Evolutionary conservation across 2,329 filamentous ascomycete genomes (phyloP).

Genomic region (Botrytis fabae): DNA sequence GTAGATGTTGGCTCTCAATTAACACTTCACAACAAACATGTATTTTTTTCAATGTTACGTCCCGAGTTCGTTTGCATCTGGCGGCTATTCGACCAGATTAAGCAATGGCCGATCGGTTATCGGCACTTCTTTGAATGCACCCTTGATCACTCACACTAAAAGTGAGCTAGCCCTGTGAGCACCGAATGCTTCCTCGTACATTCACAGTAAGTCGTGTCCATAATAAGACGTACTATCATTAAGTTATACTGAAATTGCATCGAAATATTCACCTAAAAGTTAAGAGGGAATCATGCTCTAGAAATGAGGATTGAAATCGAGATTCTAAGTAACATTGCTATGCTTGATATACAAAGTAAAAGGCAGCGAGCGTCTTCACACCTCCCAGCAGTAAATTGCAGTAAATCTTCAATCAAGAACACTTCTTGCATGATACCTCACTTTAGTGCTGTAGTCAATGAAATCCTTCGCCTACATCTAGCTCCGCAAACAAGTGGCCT

Average conservation of each 20-base stretch:
- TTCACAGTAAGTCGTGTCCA: not conserved
- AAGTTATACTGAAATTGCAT: too few species aligned
- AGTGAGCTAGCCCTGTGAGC: not conserved
- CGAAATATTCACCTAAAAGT: not conserved
- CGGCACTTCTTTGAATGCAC: not conserved
- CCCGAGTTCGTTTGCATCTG: too few species aligned
- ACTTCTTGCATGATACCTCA: not conserved
- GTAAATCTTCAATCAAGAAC: not conserved
- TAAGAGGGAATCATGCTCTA: not conserved
- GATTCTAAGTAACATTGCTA: not conserved
- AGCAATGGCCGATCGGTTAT: not conserved
- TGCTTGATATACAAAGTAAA: not conserved
- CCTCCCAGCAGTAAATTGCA: too few species aligned
- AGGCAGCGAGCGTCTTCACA: too few species aligned
- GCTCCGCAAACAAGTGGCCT: conserved; percentile 30
- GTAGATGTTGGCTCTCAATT: not conserved
- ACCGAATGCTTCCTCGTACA: too few species aligned
- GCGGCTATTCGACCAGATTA: not conserved
- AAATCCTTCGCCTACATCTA: conserved; percentile 27
- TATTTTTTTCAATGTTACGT: not conserved
- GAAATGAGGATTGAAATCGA: not conserved
- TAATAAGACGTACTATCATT: not conserved
- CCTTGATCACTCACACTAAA: not conserved
- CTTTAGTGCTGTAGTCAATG: conserved; percentile 28
- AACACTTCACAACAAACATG: not conserved